Percentiles rank a stretch among this genome's conserved stretches.
These are phyloP conservation scores for Saksenaea vasiformis DNA, from an alignment of 371 early-diverging fungal species.

Conservation along the genomic window DNA sequence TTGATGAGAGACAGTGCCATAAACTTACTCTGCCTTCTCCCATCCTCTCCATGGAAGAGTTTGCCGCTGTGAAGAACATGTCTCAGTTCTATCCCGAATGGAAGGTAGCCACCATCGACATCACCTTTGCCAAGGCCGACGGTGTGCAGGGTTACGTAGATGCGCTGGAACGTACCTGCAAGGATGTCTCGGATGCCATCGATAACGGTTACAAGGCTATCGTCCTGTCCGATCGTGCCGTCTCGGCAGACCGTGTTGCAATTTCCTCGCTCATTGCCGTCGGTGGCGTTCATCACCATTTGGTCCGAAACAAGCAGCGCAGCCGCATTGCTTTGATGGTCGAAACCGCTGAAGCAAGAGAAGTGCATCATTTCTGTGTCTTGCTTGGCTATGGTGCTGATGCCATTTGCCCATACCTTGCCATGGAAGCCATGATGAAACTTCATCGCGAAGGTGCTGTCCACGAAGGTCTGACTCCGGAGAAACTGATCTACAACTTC, in stretches of 20 bases:
- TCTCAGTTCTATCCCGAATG: constrained; percentile 65
- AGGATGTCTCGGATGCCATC: constrained; percentile 79
- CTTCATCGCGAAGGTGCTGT: constrained; percentile 82
- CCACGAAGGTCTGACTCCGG: constrained; percentile 42
- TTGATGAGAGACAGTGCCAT: constrained; percentile 76
- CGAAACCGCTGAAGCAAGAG: constrained; percentile 96
- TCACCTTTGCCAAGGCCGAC: constrained; percentile 76
- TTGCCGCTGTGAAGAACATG: constrained; percentile 77
- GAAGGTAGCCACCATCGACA: constrained; percentile 87
- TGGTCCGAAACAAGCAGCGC: constrained; percentile 88
- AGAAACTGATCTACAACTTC: constrained; percentile 76
- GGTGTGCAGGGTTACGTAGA: constrained; percentile 78
- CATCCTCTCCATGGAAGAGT: constrained; percentile 80
- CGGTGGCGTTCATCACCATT: constrained; percentile 93
- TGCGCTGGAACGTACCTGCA: constrained; percentile 84
- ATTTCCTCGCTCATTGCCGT: constrained; percentile 84
- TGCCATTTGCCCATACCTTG: constrained; percentile 93
- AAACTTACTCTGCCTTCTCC: constrained; percentile 85
- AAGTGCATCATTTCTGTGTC: constrained; percentile 96
- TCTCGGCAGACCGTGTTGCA: constrained; percentile 72
- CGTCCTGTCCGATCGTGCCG: constrained; percentile 80
- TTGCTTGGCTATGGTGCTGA: constrained; percentile 97
- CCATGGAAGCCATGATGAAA: constrained; percentile 87
- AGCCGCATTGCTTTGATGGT: constrained; percentile 87
- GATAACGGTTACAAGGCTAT: constrained; percentile 77